phyloP scores from a whole-genome alignment of 805 yeast species.

The Cyberlindnera galapagoensis region DNA sequence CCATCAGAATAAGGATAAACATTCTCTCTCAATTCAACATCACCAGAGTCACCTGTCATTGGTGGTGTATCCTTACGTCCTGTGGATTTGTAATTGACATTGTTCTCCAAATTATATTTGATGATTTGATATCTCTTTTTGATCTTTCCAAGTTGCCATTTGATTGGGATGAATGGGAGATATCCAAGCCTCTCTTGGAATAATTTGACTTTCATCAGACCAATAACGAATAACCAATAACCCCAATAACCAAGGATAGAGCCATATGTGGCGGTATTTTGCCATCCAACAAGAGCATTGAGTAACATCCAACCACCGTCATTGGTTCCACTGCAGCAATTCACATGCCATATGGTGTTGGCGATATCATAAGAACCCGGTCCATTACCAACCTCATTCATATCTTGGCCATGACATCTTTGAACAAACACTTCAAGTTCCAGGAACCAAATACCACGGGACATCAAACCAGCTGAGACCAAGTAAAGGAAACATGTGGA shows the following conservation, averaged over 20 bases:
- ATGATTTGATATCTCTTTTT: constrained; percentile 29
- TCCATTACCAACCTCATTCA: constrained; percentile 83
- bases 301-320: constrained; percentile 92
- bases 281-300: constrained; percentile 90
- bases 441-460: constrained; percentile 87
- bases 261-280: constrained; percentile 88
- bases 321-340: constrained; percentile 85
- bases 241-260: constrained; percentile 67
- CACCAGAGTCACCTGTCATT: constrained; percentile 2
- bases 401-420: constrained; percentile 73
- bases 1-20: constrained; percentile 10
- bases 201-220: constrained; percentile 39
- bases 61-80: constrained; percentile 3
- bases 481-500: constrained; percentile 80
- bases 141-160: constrained; percentile 54
- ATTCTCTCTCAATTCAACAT: constrained; percentile 6
- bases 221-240: constrained; percentile 58
- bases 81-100: constrained; percentile 23
- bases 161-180: constrained; percentile 55
- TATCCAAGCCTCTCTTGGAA: constrained; percentile 54
- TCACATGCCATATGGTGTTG: constrained; percentile 86
- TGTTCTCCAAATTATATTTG: constrained; percentile 28
- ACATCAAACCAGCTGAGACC: constrained; percentile 83
- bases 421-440: constrained; percentile 73
- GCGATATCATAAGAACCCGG: constrained; percentile 87